Base-by-base conservation (phyloP, 2,329 filamentous ascomycete species). In the Diaporthe ilicicola region DNA sequence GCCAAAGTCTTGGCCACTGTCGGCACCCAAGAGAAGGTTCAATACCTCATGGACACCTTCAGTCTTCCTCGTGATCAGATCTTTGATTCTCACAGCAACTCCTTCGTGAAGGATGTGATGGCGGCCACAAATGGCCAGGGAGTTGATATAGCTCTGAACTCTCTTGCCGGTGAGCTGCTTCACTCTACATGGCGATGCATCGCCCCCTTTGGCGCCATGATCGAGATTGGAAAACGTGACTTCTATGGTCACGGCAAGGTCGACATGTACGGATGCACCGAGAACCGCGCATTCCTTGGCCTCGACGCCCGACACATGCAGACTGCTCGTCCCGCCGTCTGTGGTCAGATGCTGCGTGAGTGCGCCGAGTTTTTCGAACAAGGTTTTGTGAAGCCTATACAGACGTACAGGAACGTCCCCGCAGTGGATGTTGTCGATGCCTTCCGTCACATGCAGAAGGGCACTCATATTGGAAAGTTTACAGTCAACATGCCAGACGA, bases 361-460 rank as follows among this genome's bases (percentile, higher is more conserved):
- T 53, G 67, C 19, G 53, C 61, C 53, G 37, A 50, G 8, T 19
- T 70, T 24, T 59, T 59, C 27, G 44, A 39, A 24, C 19, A 29
- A 7, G 46, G 19, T 6, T 7, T 24, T 1, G 54, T 70, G 51
- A 51, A 34, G 4, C 61, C 69, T 1, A 73, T 74, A 37, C 9
- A 55, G 17, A 69, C 75, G 24, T 59, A 76, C 8, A 73, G 75
- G 71, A 12, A 64, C 53, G 67, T 75, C 69, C 55, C 51, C 13
- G 44, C 70, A 1, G 59, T 71, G 1, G 56, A 77, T 1, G 76
- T 84, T 0, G 76, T 77, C 5, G 75, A 79, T 0, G 82, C 82
- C 0, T 84, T 86, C 71, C 77, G 82, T 3, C 75, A 80, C 24
- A 80, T 86, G 56, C 69, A 71, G 24, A 69, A 37, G n/a, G 69